Evolutionary conservation across 176 grass and related monocot genomes (phyloP), one percentile per base, ranked within the genome.

Genomic region (Triticum monococcum): DNA sequence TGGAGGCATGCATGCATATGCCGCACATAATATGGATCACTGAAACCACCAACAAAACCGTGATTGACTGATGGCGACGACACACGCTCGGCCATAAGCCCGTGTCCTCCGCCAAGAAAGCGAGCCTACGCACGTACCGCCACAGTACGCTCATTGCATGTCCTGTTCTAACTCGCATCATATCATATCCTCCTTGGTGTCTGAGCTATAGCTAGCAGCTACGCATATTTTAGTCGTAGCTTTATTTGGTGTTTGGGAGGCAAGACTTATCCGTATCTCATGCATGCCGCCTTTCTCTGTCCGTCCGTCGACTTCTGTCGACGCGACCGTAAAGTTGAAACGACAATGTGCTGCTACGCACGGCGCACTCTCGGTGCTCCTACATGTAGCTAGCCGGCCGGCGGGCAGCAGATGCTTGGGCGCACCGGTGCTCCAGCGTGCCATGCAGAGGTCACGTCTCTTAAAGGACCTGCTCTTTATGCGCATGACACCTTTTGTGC

Each of bases 351-450:
- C 68, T 71, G 38, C 40, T 33, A 61, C 75, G 67, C 84, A 86
- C 41, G 12, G 30, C 73, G 89, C 84, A 90, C 87, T 78, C 61
- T 85, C 35, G 45, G 72, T 82, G 79, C 83, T 78, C 87, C 20
- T 59, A 28, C 22, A 18, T n/a, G 62, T 26, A 7, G 62, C 60
- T 4, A 69, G 13, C 52, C 35, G 68, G 68, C 24, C 54, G 32
- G 23, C n/a, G 81, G 67, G 67, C 67, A 70, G 64, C n/a, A 59
- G 79, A 52, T 23, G 57, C 22, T 8, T 63, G 79, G 9, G 62
- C 14, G 45, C 81, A 64, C 78, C 48, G 66, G 38, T 56, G 57
- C 23, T 37, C 68, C 23, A 67, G 66, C 25, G 12, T 23, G 26
- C 46, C 63, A 62, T 52, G 73, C 79, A 64, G 60, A 86, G 23